Conservation (phyloP, 345 rosid species). For the Gossypium australe region DNA sequence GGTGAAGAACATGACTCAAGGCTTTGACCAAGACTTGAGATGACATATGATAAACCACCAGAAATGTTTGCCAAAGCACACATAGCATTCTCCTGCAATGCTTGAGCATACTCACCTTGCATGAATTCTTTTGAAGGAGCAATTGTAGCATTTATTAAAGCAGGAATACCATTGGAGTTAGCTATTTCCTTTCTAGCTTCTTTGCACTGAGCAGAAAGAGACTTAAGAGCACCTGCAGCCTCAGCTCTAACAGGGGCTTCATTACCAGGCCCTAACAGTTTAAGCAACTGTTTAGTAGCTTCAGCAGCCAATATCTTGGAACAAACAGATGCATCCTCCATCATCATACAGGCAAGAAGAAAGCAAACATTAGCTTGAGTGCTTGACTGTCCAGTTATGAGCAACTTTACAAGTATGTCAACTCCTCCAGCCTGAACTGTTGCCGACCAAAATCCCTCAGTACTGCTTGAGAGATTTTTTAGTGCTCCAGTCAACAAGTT, state of each 20-base stretch:
- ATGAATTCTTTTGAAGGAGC: slow-evolving; percentile 99
- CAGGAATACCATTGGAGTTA: slow-evolving; percentile 85
- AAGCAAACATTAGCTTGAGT: slow-evolving; percentile 90
- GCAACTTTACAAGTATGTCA: slow-evolving; percentile 95
- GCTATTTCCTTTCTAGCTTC: slow-evolving; percentile 94
- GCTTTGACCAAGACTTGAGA: slow-evolving; percentile 99
- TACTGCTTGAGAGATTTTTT: slow-evolving; percentile 80
- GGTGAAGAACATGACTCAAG: slow-evolving; percentile 96
- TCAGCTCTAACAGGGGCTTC: slow-evolving; percentile 97
- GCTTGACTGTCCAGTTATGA: slow-evolving; percentile 68
- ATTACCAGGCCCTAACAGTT: slow-evolving; percentile 87
- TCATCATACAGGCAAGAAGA: slow-evolving; percentile 96
- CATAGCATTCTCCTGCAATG: slow-evolving; percentile 99
- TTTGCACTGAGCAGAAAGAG: slow-evolving; percentile 89
- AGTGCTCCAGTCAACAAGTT: slow-evolving; percentile 90
- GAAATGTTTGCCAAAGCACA: slow-evolving; percentile 98
- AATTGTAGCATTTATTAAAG: slow-evolving; percentile 90
- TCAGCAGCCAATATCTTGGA: slow-evolving; percentile 83
- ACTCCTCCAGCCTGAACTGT: slow-evolving; percentile 94
- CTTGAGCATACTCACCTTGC: slow-evolving; percentile 99
- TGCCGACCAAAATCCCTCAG: slow-evolving; percentile 93
- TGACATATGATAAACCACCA: slow-evolving; percentile 95
- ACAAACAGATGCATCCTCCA: slow-evolving; percentile 91
- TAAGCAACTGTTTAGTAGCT: slow-evolving; percentile 82
- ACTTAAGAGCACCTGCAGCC: slow-evolving; percentile 96